Conservation (phyloP, 2,329 filamentous ascomycete genomes). For the Beauveria sp. region DNA sequence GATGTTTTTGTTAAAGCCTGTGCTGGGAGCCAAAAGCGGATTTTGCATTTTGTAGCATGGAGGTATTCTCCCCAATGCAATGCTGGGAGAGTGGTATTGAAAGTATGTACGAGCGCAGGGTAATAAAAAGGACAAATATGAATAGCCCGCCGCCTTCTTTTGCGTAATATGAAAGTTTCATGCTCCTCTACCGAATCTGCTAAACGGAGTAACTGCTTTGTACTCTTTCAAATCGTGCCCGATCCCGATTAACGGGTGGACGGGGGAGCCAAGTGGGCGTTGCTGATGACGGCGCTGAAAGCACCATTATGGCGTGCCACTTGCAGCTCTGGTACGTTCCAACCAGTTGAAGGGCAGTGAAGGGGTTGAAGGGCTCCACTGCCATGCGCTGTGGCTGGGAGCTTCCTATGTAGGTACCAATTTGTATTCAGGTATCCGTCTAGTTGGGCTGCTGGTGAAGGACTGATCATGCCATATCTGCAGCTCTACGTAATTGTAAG, state of each 20-base stretch:
- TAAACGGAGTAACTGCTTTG: too few relatives aligned
- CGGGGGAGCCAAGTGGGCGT: neutral
- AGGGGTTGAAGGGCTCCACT: neutral
- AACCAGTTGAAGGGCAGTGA: too few relatives aligned
- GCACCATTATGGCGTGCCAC: constrained; percentile 1
- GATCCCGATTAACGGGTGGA: neutral
- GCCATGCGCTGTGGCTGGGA: neutral
- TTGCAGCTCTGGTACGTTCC: neutral
- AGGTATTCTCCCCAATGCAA: neutral
- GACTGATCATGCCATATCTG: too few relatives aligned
- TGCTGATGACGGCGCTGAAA: neutral
- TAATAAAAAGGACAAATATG: neutral
- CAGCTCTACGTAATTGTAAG: too few relatives aligned
- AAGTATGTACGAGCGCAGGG: neutral
- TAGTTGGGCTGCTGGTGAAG: neutral
- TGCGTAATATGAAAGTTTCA: neutral
- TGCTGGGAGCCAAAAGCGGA: neutral
- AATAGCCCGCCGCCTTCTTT: neutral
- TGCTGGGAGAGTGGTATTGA: neutral
- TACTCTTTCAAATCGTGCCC: too few relatives aligned
- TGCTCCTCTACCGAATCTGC: too few relatives aligned
- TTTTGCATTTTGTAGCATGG: constrained; percentile 1
- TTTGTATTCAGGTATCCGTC: neutral
- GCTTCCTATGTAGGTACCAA: neutral
- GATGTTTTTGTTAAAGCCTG: neutral